Evolutionary conservation across 768 basidiomycete species (phyloP), one percentile per base, ranked within the genome.

Genomic region (Neoboletus magnificus): DNA sequence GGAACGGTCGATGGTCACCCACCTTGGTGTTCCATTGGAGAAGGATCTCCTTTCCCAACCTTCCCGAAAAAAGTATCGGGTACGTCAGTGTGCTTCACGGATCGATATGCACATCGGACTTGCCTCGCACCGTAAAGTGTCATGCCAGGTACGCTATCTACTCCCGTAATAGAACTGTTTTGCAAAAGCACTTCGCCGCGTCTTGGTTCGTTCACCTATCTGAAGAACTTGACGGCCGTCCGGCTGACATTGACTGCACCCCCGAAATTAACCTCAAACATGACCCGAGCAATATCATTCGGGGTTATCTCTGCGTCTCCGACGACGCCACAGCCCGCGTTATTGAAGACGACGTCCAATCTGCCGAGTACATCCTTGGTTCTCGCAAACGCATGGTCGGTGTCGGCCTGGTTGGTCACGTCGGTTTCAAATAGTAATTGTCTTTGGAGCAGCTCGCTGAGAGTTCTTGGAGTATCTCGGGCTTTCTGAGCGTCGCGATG

Each of bases 401-500:
- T 35, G 1, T 59, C 60, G 10, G 54, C 43, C 2, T 56, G 49
- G 36, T 43, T 57, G n/a, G 45, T 55, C 8, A 65, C 55, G 6
- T 66, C 56, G 8, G 66, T 41, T 36, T 52, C 39, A 47, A 60
- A 30, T 2, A 63, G 61, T 10, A 66, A 23, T n/a, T 55, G 15
- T 58, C 51, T 35, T 43, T 27, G 13, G 61, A n/a, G 27, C 63
- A 49, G 16, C 2, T 22, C 15, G 37, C 23, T 1, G 47, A 39
- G 32, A 60, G 55, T 0, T 57, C 37, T 12, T 50, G 35, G 35
- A 66, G 65, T 7, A 49, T 36, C 20, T 61, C 70, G 2, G 78
- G 76, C 35, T 65, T 73, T 43, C 79, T 73, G 40, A 76, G 65
- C 20, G 79, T 77, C 6, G 79, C 78, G 44, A 78, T 69, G 37